Percentiles rank a stretch among this genome's conserved stretches.
These are phyloP conservation scores for Tylopilus subfusipes DNA, from an alignment of 768 basidiomycete species.

Conservation along the genomic window DNA sequence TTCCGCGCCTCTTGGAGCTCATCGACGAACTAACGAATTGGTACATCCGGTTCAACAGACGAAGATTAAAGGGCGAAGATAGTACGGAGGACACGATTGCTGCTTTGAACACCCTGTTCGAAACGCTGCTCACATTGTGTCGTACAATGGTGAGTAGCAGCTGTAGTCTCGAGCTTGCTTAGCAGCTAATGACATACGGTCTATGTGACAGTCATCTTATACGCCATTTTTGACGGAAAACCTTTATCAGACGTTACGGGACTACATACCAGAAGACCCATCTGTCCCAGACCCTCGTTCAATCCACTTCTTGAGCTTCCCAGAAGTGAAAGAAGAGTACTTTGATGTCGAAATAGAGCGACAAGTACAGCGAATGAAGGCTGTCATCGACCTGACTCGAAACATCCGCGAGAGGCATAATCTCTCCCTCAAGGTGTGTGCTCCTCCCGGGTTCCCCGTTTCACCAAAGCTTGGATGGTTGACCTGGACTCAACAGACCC, in stretches of 20 bases:
- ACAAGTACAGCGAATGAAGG: slow-evolving; percentile 91
- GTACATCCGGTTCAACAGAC: slow-evolving; percentile 99
- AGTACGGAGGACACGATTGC: slow-evolving; percentile 81
- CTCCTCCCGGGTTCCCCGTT: neutral
- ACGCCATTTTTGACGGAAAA: slow-evolving; percentile 98
- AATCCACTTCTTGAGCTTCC: slow-evolving; percentile 93
- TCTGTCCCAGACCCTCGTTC: slow-evolving; percentile 78
- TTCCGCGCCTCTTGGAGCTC: slow-evolving; percentile 88
- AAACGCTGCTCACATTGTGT: slow-evolving; percentile 90
- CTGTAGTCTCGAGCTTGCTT: neutral
- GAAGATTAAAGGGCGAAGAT: slow-evolving; percentile 92
- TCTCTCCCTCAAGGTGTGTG: slow-evolving; percentile 78
- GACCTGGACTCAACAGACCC: slow-evolving; percentile 53
- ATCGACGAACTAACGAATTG: slow-evolving; percentile 97
- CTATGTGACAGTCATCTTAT: slow-evolving; percentile 75
- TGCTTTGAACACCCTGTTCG: slow-evolving; percentile 94
- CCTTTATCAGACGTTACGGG: slow-evolving; percentile 85
- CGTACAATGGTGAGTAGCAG: slow-evolving; percentile 77
- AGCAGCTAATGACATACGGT: neutral
- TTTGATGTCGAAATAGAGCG: slow-evolving; percentile 92
- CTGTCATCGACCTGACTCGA: slow-evolving; percentile 88
- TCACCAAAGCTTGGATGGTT: neutral
- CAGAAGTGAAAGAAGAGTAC: slow-evolving; percentile 90
- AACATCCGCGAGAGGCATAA: slow-evolving; percentile 84
- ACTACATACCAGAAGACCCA: slow-evolving; percentile 79